phyloP scores from a whole-genome alignment of 306 rosid genomes.

The Ziziphus jujuba region DNA sequence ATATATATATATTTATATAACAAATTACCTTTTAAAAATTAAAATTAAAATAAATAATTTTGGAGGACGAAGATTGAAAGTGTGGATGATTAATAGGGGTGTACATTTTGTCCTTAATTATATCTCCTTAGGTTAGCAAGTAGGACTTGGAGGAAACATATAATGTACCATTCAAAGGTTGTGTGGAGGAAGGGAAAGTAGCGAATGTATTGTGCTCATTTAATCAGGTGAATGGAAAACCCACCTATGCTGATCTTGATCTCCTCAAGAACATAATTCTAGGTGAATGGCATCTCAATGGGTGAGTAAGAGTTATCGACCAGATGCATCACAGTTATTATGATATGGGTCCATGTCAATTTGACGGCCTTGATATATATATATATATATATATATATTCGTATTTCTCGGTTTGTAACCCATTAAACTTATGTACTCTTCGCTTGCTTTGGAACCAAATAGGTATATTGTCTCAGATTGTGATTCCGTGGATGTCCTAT shows the following conservation, averaged over 20 bases:
- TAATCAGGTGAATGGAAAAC: conserved; percentile 89
- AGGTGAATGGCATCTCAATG: conserved; percentile 68
- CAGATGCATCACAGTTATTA: too few relatives aligned
- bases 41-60: too few relatives aligned
- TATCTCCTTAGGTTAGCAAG: conserved; percentile 55
- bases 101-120: neutral
- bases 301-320: conserved; percentile 51
- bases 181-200: conserved; percentile 71
- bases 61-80: too few relatives aligned
- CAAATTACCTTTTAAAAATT: neutral
- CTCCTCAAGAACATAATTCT: conserved; percentile 68
- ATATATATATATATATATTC: too few relatives aligned
- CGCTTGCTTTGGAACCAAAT: too few relatives aligned
- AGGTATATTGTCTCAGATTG: conserved; percentile 88
- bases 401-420: too few relatives aligned
- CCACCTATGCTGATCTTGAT: conserved; percentile 78
- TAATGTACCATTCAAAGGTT: conserved; percentile 63
- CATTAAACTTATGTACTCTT: too few relatives aligned
- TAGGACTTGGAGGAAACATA: conserved; percentile 77
- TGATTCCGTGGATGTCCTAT: conserved; percentile 64
- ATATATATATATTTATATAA: too few relatives aligned
- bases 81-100: too few relatives aligned
- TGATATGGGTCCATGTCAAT: neutral
- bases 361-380: too few relatives aligned
- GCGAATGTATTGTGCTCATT: conserved; percentile 90